These are phyloP conservation scores for Boeremia exigua DNA, from an alignment of 2,329 filamentous ascomycete genomes.

Conservation along the genomic window DNA sequence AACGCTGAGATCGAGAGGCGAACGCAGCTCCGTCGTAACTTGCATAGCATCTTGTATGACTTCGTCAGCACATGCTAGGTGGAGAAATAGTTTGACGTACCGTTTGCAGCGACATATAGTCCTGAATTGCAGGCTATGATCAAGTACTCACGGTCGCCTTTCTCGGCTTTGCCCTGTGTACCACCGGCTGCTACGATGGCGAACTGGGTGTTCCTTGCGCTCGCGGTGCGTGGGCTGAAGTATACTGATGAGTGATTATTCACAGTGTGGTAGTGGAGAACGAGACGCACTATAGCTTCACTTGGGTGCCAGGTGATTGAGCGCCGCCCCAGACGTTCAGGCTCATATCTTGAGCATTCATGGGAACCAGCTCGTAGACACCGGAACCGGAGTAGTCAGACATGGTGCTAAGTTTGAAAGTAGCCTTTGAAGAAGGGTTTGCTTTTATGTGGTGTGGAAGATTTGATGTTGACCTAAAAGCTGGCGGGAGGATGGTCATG, in stretches of 20 bases:
- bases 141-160: slow-evolving; percentile 1
- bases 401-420: background rate
- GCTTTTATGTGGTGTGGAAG: background rate
- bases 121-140: background rate
- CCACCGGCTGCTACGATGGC: slow-evolving; percentile 1
- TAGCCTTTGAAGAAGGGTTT: background rate
- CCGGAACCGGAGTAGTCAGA: slow-evolving; percentile 1
- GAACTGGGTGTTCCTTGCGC: background rate
- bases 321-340: slow-evolving; percentile 1
- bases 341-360: background rate
- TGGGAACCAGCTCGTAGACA: background rate
- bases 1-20: background rate
- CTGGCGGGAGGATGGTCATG: background rate
- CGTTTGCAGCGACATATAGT: background rate
- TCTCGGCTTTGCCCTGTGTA: slow-evolving; percentile 1
- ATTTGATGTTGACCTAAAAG: background rate
- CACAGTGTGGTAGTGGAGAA: background rate
- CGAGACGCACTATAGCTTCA: background rate
- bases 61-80: background rate
- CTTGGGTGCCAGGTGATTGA: background rate
- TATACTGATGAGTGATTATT: background rate
- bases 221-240: background rate
- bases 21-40: background rate
- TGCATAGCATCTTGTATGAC: background rate
- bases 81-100: background rate